These are phyloP conservation scores for Chromera velia DNA, from an alignment of 73 alveolate species.

Conservation along the genomic window DNA sequence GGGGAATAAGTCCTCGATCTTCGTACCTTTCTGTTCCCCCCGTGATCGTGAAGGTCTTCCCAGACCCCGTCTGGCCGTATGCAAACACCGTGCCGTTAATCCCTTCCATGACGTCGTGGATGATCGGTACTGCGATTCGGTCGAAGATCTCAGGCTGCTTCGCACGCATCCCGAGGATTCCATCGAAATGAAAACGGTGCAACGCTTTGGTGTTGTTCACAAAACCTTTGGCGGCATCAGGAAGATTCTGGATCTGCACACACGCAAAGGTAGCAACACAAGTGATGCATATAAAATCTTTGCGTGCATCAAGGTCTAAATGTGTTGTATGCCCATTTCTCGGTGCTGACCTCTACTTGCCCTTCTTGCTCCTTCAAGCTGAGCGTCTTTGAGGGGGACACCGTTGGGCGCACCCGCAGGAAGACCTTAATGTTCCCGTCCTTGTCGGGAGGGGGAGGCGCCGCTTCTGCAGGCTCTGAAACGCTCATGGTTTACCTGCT, in stretches of 20 bases:
- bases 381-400: neutral
- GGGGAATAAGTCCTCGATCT: slow-evolving; percentile 94
- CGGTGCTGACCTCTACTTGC: slow-evolving; percentile 17
- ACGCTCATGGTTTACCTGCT: no score
- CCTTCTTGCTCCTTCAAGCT: neutral
- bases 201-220: slow-evolving; percentile 33
- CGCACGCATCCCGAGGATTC: slow-evolving; percentile 28
- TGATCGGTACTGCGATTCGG: slow-evolving; percentile 29
- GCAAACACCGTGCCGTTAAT: slow-evolving; percentile 45
- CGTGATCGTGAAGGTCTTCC: slow-evolving; percentile 96
- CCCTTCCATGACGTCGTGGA: slow-evolving; percentile 30
- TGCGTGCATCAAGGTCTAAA: no score
- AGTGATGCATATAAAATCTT: neutral
- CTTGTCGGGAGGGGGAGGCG: no score
- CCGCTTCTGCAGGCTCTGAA: no score
- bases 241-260: neutral
- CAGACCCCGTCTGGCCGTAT: slow-evolving; percentile 59
- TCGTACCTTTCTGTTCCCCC: slow-evolving; percentile 94
- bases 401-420: slow-evolving; percentile 16
- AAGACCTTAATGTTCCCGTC: slow-evolving; percentile 29
- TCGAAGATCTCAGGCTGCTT: slow-evolving; percentile 41
- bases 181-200: slow-evolving; percentile 35
- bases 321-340: neutral
- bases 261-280: neutral
- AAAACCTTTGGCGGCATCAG: neutral